phyloP scores from a whole-genome alignment of 1,284 basidiomycete genomes.

The Ceratorhiza oryzae-sativae region DNA sequence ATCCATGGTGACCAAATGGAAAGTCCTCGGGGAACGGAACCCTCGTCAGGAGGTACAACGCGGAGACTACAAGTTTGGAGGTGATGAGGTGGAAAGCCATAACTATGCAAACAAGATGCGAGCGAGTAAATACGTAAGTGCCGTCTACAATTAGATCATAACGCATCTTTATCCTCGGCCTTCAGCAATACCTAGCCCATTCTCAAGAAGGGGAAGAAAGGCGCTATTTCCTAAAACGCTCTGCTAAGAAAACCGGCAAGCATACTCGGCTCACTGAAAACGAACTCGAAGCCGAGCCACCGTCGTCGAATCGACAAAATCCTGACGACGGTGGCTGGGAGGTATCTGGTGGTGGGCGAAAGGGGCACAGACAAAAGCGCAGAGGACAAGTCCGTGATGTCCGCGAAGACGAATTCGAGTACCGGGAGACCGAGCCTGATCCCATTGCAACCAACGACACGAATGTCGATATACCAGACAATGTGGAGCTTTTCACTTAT shows the following conservation, averaged over 20 bases:
- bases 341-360: neutral
- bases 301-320: neutral
- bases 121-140: neutral
- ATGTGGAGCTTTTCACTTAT: neutral
- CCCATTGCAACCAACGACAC: neutral
- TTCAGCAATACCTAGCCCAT: slow-evolving; percentile 6
- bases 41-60: neutral
- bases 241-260: neutral
- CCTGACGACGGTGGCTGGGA: neutral
- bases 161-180: neutral
- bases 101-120: slow-evolving; percentile 13
- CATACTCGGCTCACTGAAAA: neutral
- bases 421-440: neutral
- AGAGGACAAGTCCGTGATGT: neutral
- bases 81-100: neutral
- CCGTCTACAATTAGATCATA: neutral
- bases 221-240: slow-evolving; percentile 1
- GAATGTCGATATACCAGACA: neutral
- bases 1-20: slow-evolving; percentile 24
- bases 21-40: neutral
- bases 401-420: neutral
- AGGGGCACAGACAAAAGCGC: neutral
- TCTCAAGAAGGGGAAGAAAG: slow-evolving; percentile 2
- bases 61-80: neutral
- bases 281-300: slow-evolving; percentile 4